A percentile compares a stretch with the other conserved stretches of the same genome.
phyloP scores from a whole-genome alignment of 164 flowering plant genomes.

The Sextonia rubra region DNA sequence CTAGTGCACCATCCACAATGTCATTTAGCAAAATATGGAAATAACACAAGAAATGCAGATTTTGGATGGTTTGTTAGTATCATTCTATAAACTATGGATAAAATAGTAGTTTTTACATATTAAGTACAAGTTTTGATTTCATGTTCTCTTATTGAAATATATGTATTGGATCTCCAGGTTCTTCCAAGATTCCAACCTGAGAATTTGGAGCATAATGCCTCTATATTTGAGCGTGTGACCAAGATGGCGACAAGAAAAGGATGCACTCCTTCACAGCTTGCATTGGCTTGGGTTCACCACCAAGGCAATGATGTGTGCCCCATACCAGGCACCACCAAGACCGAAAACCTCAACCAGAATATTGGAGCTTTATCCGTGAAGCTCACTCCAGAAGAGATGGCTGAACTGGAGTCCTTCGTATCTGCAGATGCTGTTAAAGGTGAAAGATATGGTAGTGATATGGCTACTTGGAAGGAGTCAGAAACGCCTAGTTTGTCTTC shows the following conservation, averaged over 20 bases:
- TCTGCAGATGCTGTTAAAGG: conserved; percentile 27
- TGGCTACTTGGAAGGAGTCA: conserved; percentile 12
- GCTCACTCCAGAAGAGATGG: conserved; percentile 33
- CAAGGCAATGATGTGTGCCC: conserved; percentile 38
- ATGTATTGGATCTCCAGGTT: conserved; percentile 11
- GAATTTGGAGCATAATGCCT: conserved; percentile 30
- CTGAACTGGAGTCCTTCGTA: conserved; percentile 30
- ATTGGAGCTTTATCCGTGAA: conserved; percentile 38
- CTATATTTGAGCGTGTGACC: conserved; percentile 22
- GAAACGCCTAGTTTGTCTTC: conserved; percentile 25
- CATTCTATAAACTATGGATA: no score
- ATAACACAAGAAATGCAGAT: no score
- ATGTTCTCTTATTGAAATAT: background rate
- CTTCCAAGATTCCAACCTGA: conserved; percentile 32
- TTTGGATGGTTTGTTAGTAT: no score
- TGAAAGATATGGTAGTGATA: conserved; percentile 11
- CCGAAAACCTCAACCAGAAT: conserved; percentile 40
- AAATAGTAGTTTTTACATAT: no score
- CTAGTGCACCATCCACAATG: background rate
- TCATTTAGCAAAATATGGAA: no score
- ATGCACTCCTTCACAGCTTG: conserved; percentile 36
- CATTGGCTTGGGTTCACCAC: conserved; percentile 43
- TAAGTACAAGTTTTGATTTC: no score
- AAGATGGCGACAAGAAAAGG: conserved; percentile 31
- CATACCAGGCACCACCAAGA: conserved; percentile 51